A percentile compares a stretch with the other conserved stretches of the same genome.
Evolutionary conservation across 192 early-diverging fungal species (phyloP).

Genomic region (Blastocladiella britannica): DNA sequence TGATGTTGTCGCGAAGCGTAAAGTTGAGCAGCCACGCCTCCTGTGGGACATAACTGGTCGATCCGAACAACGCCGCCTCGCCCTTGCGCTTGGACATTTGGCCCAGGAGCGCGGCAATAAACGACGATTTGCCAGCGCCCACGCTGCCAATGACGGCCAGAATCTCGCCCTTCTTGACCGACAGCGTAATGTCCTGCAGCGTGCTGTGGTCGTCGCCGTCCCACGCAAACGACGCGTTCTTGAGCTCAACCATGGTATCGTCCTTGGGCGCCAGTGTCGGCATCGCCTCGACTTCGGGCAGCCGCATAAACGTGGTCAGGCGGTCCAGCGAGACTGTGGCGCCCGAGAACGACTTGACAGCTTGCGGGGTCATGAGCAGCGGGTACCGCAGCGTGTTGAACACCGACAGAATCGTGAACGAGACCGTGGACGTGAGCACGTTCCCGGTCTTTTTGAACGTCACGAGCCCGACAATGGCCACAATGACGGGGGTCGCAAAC

Average conservation of each 20-base stretch:
- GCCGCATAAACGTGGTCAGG: slow-evolving; percentile 33
- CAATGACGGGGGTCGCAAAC: slow-evolving; percentile 38
- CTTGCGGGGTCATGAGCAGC: slow-evolving; percentile 37
- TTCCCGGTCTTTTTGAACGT: slow-evolving; percentile 13
- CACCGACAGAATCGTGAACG: slow-evolving; percentile 40
- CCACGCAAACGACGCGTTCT: slow-evolving; percentile 31
- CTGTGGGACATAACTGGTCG: slow-evolving; percentile 38
- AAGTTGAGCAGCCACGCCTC: slow-evolving; percentile 50
- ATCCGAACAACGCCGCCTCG: slow-evolving; percentile 25
- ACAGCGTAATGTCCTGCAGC: slow-evolving; percentile 25
- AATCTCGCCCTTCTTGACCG: slow-evolving; percentile 24
- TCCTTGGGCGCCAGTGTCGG: slow-evolving; percentile 9
- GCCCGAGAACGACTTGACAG: slow-evolving; percentile 28
- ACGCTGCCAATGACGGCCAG: slow-evolving; percentile 47
- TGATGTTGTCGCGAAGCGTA: slow-evolving; percentile 55
- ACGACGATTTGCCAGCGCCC: slow-evolving; percentile 40
- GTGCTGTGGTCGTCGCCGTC: slow-evolving; percentile 21
- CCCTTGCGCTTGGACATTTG: slow-evolving; percentile 34
- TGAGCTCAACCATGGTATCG: slow-evolving; percentile 22
- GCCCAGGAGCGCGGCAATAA: slow-evolving; percentile 44
- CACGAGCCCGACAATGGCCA: slow-evolving; percentile 17
- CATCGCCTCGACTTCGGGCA: slow-evolving; percentile 36
- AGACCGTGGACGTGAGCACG: slow-evolving; percentile 20
- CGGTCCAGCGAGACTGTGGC: slow-evolving; percentile 30
- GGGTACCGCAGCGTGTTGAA: slow-evolving; percentile 56